Evolutionary conservation across 2,329 filamentous ascomycete species (phyloP), one percentile per base, ranked within the genome.

Genomic region (Coleophoma eucalyptorum): DNA sequence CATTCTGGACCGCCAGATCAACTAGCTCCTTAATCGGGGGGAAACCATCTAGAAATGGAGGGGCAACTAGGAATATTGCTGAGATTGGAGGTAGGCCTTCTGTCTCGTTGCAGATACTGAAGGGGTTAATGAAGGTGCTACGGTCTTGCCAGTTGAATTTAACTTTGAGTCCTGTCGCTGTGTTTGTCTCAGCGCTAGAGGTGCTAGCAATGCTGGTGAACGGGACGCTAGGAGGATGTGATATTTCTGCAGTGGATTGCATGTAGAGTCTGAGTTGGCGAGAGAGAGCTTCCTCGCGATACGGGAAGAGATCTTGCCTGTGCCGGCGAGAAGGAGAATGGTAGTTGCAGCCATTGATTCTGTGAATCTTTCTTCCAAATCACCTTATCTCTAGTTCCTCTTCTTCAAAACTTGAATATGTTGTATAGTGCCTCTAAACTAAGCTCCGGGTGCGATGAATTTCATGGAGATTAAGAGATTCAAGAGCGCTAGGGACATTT

Each of bases 81-180:
- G 16, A 78, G 61, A 12, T 38, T 8, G 35, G 35, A 6, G 15
- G 35, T 38, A 18, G 7, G 6, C 6, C 13, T 38, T 15, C 13
- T 5, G 4, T 38, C 35, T 38, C 35, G 4, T 4, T 11, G 15
- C 3, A 18, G 35, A 38, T 2, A 38, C 16, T 4, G 53, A 72
- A 74, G 1, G 67, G 67, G 11, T 55, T 59, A 0, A 50, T 46
- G 62, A 67, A 78, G 0, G 74, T 78, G 16, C 58, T 49, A 32
- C 62, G 49, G 53, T 78, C 68, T 33, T 64, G 37, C 74, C 73
- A 78, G 65, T 79, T 70, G 47, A 79, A 77, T 8, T 65, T 62
- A 4, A 61, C 53, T 38, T 15, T 18, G 13, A 18, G 35, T 18
- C 13, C 16, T 2, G 15, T 21, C 70, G 64, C 19, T 31, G 43